Evolutionary conservation across 148 eudicot genomes (phyloP), one percentile per base, ranked within the genome.

Genomic region (Cornus suecica): DNA sequence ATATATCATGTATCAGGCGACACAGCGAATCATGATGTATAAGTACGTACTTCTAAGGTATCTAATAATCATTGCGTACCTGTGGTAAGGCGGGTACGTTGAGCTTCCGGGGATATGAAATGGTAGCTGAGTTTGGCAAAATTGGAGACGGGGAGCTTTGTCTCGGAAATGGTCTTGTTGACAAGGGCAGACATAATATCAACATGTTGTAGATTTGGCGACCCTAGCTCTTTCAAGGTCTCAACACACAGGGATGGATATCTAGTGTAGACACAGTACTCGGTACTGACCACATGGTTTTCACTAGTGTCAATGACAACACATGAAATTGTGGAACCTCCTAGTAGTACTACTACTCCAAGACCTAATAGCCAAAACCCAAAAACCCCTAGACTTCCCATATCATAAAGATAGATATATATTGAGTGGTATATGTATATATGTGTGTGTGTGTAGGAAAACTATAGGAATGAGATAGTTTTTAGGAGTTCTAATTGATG

Each of bases 221-320:
- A 63, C 25, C 58, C 66, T 26, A 51, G 51, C 42, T 25, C 69
- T 41, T 25, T 56, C 79, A 80, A 32, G 68, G 72, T 64, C 30
- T 81, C 77, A 28, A 68, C 69, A 72, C 83, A 81, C 72, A 76
- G 34, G 0, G 68, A 61, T 7, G 80, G 83, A 29, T 65, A 81
- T 66, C 76, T 71, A 2, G 83, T 72, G 67, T 16, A 67, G 16
- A 28, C 65, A 51, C 83, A 81, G n/a, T n/a, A n/a, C 1, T 68
- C 48, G 16, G 62, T 67, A 1, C 11, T n/a, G 37, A 11, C n/a
- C n/a, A 64, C 69, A 3, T 30, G 67, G 13, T 27, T 25, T 61
- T 25, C 11, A 3, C 9, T 8, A 11, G 54, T 16, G 15, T 48
- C 20, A 11, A 45, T 45, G 61, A 23, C 22, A n/a, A 25, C 23